Evolutionary conservation across 2,329 filamentous ascomycete species (phyloP), one percentile per base, ranked within the genome.

Genomic region (Ophiocordyceps unilateralis): DNA sequence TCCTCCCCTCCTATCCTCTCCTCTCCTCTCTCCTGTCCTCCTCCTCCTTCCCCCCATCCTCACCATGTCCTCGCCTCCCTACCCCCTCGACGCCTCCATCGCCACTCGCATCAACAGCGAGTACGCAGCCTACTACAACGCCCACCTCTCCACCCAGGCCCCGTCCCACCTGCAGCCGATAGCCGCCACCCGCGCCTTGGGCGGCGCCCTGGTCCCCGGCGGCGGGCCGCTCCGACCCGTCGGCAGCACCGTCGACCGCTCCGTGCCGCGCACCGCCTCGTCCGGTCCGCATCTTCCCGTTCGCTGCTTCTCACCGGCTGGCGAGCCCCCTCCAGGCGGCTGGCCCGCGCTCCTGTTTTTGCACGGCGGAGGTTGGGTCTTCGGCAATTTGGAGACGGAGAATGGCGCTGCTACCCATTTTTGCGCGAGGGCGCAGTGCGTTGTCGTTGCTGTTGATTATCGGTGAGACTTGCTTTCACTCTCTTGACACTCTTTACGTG

Each of bases 341-440:
- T 71, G 67, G 67, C 67, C 67, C 2, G 60, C 66, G 8, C 60
- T 68, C 51, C 47, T 70, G 6, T 71, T 68, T 49, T 66, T 62
- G 47, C 68, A 72, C 46, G 68, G 67, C 14, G 68, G 68, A 2
- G 68, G 68, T 5, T 71, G 66, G 65, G 66, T 69, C 4, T 44
- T 70, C 36, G 68, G 68, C 1, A 65, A 67, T 41, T 66, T 69
- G 23, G 59, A 68, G 41, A 68, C 65, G 1, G 68, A 71, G 52
- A 68, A 70, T 48, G 57, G 58, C 17, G 60, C 69, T 3, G 68
- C 66, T 46, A 64, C 66, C 24, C 64, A 69, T 48, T 50, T 72
- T 5, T 69, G 67, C 44, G 36, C 43, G 2, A 41, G 44, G 5
- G 43, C 44, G 32, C 42, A 43, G 17, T 47, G 46, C 32, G 41